Evolutionary conservation across 2,329 filamentous ascomycete genomes (phyloP), one percentile per base, ranked within the genome.

Genomic region (Aspergillus sp.): DNA sequence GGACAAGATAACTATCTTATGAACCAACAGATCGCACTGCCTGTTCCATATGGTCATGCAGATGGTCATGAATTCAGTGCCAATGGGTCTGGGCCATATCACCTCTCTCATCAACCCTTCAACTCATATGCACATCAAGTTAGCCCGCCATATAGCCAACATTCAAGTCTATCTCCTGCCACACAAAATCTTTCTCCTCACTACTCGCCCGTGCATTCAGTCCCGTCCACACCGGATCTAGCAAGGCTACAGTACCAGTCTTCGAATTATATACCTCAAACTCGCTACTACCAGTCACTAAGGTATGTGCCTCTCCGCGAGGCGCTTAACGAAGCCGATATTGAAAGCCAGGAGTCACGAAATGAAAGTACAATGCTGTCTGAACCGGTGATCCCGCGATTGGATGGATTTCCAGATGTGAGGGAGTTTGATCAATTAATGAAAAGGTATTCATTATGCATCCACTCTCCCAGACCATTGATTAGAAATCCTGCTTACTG

Each of bases 391-490:
- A 48, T 67, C 10, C 70, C 71, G 11, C 56, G 66, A 0, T 44
- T 71, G 7, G 66, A 70, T 35, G 71, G 71, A 1, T 74, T 72
- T 47, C 71, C 71, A 1, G 62, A 68, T 53, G 69, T 71, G 12
- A 61, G 64, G 33, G 70, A 70, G 34, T 74, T 74, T 48, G 69
- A 74, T 49, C 60, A 65, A 39, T 48, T 73, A 41, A 69, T 74
- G 62, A 66, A 66, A 47, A 67, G 65, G 71, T 73, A 60, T 35
- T 42, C 12, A 4, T 31, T 11, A 30, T 26, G 32, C 19, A 7
- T 27, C 3, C 7, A 31, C 11, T 10, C 8, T 7, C 27, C 27
- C 5, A n/a, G 10, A 19, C 13, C 12, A 37, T 27, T 37, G 35
- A 19, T n/a, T 26, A 19, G 5, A n/a, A 11, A 27, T 33, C 26